Evolutionary conservation across 2,329 filamentous ascomycete genomes (phyloP).

Genomic region (Fusarium musae): DNA sequence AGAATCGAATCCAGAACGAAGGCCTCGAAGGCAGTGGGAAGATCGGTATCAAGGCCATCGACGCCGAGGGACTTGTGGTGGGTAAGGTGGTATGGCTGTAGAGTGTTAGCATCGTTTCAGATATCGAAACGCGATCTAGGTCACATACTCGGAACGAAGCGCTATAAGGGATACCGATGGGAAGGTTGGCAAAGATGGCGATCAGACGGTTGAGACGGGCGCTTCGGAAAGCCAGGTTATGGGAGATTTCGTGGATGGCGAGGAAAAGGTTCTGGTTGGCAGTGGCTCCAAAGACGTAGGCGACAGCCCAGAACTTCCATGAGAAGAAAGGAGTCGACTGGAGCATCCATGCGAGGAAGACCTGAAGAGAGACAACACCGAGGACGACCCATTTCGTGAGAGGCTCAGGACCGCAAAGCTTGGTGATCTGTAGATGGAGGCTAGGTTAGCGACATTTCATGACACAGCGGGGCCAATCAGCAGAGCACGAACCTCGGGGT

Average conservation of each 20-base stretch:
- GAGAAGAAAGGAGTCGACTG: conserved; percentile 82
- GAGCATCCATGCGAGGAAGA: conserved; percentile 80
- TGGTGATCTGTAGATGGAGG: conserved; percentile 75
- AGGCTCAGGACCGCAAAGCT: conserved; percentile 95
- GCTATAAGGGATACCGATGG: conserved; percentile 95
- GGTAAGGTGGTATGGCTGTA: conserved; percentile 91
- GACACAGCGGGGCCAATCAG: conserved; percentile 2
- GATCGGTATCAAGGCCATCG: conserved; percentile 93
- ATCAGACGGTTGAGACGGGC: conserved; percentile 83
- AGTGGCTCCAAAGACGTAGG: conserved; percentile 92
- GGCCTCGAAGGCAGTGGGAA: conserved; percentile 91
- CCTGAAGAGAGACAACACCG: conserved; percentile 83
- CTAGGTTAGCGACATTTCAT: conserved; percentile 13
- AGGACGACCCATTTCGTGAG: conserved; percentile 94
- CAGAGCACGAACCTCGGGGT: conserved; percentile 78
- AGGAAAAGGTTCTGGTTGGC: conserved; percentile 99
- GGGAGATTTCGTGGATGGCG: conserved; percentile 98
- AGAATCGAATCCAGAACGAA: conserved; percentile 93
- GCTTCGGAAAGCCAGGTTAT: conserved; percentile 93
- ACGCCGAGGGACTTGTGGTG: conserved; percentile 99
- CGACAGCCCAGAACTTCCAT: conserved; percentile 84
- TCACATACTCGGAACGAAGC: conserved; percentile 85
- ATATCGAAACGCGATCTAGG: neutral
- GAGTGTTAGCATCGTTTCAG: conserved; percentile 34
- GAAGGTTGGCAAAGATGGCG: conserved; percentile 93